phyloP scores from a whole-genome alignment of 352 stramenopile species.

The Phytophthora litchii region DNA sequence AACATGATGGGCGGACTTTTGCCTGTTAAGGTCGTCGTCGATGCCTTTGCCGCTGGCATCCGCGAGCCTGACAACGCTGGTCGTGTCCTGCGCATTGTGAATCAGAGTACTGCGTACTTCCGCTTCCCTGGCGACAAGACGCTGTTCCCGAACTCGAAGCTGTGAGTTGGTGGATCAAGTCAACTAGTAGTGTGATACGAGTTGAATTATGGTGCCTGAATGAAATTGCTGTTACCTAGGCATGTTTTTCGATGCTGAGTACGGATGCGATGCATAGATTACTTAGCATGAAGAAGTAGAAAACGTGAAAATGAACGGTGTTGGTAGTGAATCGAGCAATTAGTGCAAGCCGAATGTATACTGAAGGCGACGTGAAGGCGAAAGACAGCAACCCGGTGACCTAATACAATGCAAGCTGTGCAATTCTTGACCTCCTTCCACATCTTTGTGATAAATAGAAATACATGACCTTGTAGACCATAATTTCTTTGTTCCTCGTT shows the following conservation, averaged over 20 bases:
- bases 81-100: constrained; percentile 63
- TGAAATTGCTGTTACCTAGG: constrained; percentile 12
- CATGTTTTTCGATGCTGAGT: constrained; percentile 9
- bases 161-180: constrained; percentile 30
- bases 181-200: constrained; percentile 2
- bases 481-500: constrained; percentile 32
- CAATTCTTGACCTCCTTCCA: constrained; percentile 2
- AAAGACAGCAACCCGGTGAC: constrained; percentile 3
- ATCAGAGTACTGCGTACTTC: constrained; percentile 55
- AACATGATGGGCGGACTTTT: constrained; percentile 60
- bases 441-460: constrained; percentile 42
- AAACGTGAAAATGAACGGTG: constrained; percentile 23
- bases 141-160: constrained; percentile 71
- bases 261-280: constrained; percentile 31
- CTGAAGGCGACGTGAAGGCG: constrained; percentile 22
- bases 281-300: constrained; percentile 25
- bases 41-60: constrained; percentile 56
- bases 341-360: constrained; percentile 37
- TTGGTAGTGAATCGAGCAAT: constrained; percentile 8
- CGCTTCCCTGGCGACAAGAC: constrained; percentile 75
- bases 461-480: constrained; percentile 35
- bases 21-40: constrained; percentile 53
- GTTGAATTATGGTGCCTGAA: constrained; percentile 19
- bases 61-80: constrained; percentile 64
- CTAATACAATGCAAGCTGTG: constrained; percentile 10